Conservation (phyloP, 2,329 filamentous ascomycete genomes). For the Trichocomaceae sp. region DNA sequence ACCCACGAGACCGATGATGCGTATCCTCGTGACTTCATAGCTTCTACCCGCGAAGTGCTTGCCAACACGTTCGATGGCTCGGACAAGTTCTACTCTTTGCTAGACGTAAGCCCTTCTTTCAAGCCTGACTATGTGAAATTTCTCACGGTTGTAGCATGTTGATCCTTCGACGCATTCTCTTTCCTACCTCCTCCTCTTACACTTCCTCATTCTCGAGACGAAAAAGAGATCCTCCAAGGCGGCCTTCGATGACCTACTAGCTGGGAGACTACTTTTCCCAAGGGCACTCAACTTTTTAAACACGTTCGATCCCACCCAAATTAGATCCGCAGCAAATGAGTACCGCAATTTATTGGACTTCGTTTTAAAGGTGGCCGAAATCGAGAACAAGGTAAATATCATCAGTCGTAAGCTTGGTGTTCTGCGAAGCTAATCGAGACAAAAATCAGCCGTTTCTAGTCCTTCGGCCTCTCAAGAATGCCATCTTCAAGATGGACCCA, state of each 20-base stretch:
- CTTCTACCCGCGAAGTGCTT: conserved; percentile 32
- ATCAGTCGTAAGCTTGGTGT: background rate
- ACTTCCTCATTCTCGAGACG: conserved; percentile 39
- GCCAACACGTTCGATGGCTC: conserved; percentile 25
- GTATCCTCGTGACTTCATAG: conserved; percentile 34
- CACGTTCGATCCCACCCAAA: conserved; percentile 45
- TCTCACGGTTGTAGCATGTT: conserved; percentile 27
- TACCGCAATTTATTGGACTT: conserved; percentile 34
- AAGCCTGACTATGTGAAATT: background rate
- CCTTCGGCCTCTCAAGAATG: conserved; percentile 35
- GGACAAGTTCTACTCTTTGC: conserved; percentile 20
- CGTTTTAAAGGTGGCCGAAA: conserved; percentile 28
- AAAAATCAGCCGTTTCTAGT: conserved; percentile 31
- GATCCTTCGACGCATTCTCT: conserved; percentile 55
- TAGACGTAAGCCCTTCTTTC: conserved; percentile 24
- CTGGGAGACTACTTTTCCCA: conserved; percentile 44
- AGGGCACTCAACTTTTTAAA: conserved; percentile 47
- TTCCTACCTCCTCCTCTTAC: conserved; percentile 52
- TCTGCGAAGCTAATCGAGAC: conserved; percentile 14
- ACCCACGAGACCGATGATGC: conserved; percentile 40
- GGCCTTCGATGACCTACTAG: conserved; percentile 36
- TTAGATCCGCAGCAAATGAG: conserved; percentile 38
- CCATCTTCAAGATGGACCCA: conserved; percentile 41
- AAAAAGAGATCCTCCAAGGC: conserved; percentile 30
- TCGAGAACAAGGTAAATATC: conserved; percentile 27